phyloP scores from a whole-genome alignment of 495 filamentous ascomycete species.

The Friedmanniomyces endolithicus region DNA sequence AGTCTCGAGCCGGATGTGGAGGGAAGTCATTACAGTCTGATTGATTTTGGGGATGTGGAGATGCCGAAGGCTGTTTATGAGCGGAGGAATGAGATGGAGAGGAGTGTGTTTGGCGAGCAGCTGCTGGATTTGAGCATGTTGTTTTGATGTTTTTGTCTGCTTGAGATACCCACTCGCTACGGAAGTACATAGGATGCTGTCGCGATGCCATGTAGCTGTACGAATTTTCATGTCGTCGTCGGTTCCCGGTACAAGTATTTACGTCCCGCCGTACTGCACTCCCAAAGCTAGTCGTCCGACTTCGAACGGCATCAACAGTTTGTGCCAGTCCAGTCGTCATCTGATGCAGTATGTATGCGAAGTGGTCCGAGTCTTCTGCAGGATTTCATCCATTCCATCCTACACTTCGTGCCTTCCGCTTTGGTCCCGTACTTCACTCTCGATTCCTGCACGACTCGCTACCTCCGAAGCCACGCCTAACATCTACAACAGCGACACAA shows the following conservation, averaged over 20 bases:
- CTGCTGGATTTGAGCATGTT: constrained; percentile 5
- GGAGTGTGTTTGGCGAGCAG: constrained; percentile 10
- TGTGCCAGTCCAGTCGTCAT: too few species aligned
- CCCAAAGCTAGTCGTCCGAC: too few species aligned
- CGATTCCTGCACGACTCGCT: neutral
- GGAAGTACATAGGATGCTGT: too few species aligned
- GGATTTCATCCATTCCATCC: neutral
- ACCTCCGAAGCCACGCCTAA: too few species aligned
- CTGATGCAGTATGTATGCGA: too few species aligned
- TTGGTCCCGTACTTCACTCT: neutral
- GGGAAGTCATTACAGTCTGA: constrained; percentile 44
- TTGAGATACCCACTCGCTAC: constrained; percentile 3
- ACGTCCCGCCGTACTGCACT: too few species aligned
- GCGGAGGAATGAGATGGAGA: constrained; percentile 2
- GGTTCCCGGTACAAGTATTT: too few species aligned
- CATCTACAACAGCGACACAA: neutral
- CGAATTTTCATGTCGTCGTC: too few species aligned
- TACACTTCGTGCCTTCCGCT: neutral
- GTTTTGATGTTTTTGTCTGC: constrained; percentile 8
- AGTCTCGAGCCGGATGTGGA: constrained; percentile 44
- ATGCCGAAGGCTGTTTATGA: constrained; percentile 22
- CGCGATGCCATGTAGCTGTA: too few species aligned
- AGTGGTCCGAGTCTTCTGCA: too few species aligned
- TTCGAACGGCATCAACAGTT: too few species aligned
- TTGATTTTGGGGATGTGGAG: constrained; percentile 40